Percentiles rank a stretch among this genome's conserved stretches.
Evolutionary conservation across 2,329 filamentous ascomycete species (phyloP).

Genomic region (Botryotinia calthae): DNA sequence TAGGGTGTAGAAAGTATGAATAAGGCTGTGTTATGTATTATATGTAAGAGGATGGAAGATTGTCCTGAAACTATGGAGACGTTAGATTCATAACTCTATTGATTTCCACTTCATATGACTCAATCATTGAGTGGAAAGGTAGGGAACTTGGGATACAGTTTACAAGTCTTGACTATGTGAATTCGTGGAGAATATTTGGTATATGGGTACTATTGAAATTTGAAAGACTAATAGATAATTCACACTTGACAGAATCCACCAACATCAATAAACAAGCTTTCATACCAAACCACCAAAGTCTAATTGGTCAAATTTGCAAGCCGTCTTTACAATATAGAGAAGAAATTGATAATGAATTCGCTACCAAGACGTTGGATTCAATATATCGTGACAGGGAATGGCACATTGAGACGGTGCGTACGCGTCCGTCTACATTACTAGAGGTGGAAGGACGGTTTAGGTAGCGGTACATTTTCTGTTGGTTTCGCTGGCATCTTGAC

Average conservation of each 20-base stretch:
- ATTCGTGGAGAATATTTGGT: neutral
- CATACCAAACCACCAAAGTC: neutral
- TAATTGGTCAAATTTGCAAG: neutral
- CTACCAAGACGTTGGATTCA: too few species aligned
- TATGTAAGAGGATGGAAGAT: neutral
- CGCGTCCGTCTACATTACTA: neutral
- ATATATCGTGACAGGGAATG: neutral
- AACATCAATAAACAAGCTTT: neutral
- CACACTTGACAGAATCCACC: neutral
- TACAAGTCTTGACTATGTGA: neutral
- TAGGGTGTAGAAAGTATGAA: neutral
- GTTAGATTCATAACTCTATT: neutral
- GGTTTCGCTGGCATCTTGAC: neutral
- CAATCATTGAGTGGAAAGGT: neutral
- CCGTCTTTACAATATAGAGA: neutral
- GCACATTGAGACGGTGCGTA: neutral
- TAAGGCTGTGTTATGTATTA: neutral
- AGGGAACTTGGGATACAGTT: neutral
- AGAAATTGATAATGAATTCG: neutral
- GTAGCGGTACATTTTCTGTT: neutral
- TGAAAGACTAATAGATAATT: neutral
- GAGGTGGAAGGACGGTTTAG: neutral
- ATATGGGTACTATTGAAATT: neutral
- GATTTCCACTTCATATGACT: neutral
- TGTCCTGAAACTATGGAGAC: neutral